Evolutionary conservation across 192 early-diverging fungal genomes (phyloP).

Genomic region (Linnemannia schmuckeri): DNA sequence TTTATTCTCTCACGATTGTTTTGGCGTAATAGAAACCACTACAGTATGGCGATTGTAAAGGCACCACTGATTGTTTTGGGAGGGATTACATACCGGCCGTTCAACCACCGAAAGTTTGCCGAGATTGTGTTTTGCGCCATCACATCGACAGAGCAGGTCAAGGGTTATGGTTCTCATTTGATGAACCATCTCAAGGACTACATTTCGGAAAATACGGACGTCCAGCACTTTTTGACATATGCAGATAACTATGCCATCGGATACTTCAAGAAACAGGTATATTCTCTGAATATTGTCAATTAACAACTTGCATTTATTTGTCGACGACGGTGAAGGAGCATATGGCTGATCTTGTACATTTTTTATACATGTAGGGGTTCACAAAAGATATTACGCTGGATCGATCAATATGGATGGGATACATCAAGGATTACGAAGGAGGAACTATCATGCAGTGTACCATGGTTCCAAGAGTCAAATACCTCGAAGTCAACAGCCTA

Average conservation of each 20-base stretch:
- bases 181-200: constrained; percentile 98
- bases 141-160: constrained; percentile 90
- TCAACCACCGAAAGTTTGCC: constrained; percentile 89
- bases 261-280: constrained; percentile 96
- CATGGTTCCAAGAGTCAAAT: constrained; percentile 91
- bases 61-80: constrained; percentile 79
- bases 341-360: too few species aligned
- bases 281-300: neutral
- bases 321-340: too few species aligned
- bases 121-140: constrained; percentile 99
- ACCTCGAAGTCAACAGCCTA: constrained; percentile 79
- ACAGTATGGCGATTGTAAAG: constrained; percentile 83
- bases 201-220: constrained; percentile 77
- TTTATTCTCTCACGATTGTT: neutral
- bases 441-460: constrained; percentile 99
- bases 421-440: constrained; percentile 99
- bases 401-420: constrained; percentile 94
- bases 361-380: constrained; percentile 74
- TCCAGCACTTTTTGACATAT: constrained; percentile 95
- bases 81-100: constrained; percentile 96
- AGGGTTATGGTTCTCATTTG: constrained; percentile 96
- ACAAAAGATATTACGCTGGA: constrained; percentile 97
- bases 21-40: constrained; percentile 75
- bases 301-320: neutral
- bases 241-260: constrained; percentile 99